Percentiles rank a stretch among this genome's conserved stretches.
These are phyloP conservation scores for Lolium perenne DNA, from an alignment of 176 grass and related monocot genomes.

Conservation along the genomic window DNA sequence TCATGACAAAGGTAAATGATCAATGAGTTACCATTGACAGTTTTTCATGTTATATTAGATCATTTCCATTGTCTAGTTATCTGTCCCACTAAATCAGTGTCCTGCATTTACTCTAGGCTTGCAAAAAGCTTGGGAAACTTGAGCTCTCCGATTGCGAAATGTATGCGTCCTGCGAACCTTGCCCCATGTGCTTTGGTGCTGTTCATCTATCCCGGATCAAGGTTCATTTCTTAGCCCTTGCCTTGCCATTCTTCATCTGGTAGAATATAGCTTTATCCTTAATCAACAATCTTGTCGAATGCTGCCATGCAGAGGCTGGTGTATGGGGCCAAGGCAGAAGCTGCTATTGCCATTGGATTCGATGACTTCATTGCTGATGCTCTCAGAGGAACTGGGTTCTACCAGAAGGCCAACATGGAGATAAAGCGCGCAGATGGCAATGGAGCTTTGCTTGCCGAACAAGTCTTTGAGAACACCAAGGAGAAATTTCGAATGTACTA, in stretches of 20 bases:
- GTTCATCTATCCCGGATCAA: conserved; percentile 95
- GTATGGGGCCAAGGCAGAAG: conserved; percentile 95
- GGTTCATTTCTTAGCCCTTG: conserved; percentile 41
- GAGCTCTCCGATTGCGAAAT: conserved; percentile 93
- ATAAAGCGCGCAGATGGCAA: conserved; percentile 89
- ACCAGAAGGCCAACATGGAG: conserved; percentile 93
- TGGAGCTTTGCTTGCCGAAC: conserved; percentile 86
- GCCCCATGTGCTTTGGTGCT: conserved; percentile 97
- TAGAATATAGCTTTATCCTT: conserved; percentile 16
- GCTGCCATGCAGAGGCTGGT: conserved; percentile 77
- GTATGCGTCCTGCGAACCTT: conserved; percentile 94
- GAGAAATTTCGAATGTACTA: conserved; percentile 94
- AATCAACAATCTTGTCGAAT: conserved; percentile 21
- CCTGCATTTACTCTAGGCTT: conserved; percentile 60
- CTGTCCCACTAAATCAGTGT: background rate
- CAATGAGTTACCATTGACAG: background rate
- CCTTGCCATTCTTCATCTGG: conserved; percentile 35
- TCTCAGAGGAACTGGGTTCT: conserved; percentile 79
- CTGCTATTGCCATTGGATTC: conserved; percentile 93
- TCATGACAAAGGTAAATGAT: background rate
- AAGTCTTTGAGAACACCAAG: conserved; percentile 96
- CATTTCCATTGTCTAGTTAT: background rate
- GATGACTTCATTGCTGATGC: conserved; percentile 99
- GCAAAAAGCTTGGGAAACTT: conserved; percentile 94
- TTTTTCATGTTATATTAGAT: conserved; percentile 11